These are phyloP conservation scores for Thymus quinquecostatus DNA, from an alignment of 257 asterid genomes.

Conservation along the genomic window DNA sequence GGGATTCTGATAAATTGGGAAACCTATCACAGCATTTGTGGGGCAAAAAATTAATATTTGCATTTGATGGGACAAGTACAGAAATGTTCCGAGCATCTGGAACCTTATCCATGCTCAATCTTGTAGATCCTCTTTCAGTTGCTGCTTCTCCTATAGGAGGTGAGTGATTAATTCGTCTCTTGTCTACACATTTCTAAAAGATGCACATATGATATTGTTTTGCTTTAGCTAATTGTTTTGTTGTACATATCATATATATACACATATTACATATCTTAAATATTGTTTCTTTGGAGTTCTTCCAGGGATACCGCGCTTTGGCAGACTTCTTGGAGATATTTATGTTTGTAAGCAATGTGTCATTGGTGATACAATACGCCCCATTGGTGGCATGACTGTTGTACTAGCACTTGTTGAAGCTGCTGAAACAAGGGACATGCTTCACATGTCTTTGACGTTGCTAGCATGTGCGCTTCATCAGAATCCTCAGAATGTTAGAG, in stretches of 20 bases:
- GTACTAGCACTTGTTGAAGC: slow-evolving; percentile 98
- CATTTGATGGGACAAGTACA: slow-evolving; percentile 96
- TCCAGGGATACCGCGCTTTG: slow-evolving; percentile 98
- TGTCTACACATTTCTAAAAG: neutral
- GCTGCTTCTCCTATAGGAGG: slow-evolving; percentile 99
- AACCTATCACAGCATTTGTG: slow-evolving; percentile 82
- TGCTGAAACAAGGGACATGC: slow-evolving; percentile 97
- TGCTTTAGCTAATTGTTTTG: slow-evolving; percentile 26
- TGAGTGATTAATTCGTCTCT: slow-evolving; percentile 43
- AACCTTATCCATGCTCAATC: slow-evolving; percentile 88
- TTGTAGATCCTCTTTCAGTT: slow-evolving; percentile 97
- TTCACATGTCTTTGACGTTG: slow-evolving; percentile 89
- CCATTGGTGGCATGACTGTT: slow-evolving; percentile 95
- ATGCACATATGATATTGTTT: neutral
- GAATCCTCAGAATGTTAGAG: slow-evolving; percentile 96
- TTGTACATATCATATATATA: neutral
- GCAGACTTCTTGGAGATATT: slow-evolving; percentile 90
- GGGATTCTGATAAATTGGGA: slow-evolving; percentile 93
- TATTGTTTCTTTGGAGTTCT: slow-evolving; percentile 29
- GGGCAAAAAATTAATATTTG: slow-evolving; percentile 93
- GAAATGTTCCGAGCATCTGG: slow-evolving; percentile 88
- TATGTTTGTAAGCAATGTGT: slow-evolving; percentile 89
- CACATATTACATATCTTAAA: neutral
- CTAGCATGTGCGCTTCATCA: slow-evolving; percentile 94
- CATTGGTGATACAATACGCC: slow-evolving; percentile 89